These are phyloP conservation scores for Myochromella boudieri DNA, from an alignment of 768 basidiomycete genomes.

Conservation along the genomic window DNA sequence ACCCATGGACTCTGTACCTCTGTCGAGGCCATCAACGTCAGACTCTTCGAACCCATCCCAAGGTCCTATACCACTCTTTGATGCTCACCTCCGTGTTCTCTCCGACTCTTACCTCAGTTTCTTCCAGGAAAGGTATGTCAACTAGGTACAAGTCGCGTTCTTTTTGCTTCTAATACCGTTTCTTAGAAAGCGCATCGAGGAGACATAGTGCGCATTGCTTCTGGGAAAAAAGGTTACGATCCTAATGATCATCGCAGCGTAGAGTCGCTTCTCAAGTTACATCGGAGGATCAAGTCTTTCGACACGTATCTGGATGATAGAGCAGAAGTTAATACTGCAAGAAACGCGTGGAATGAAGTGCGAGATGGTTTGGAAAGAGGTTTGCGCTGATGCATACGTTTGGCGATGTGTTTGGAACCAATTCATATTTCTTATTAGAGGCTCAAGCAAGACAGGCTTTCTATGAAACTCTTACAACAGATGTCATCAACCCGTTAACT, in stretches of 20 bases:
- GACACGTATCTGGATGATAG: conserved; percentile 77
- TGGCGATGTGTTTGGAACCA: conserved; percentile 2
- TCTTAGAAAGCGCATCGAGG: conserved; percentile 78
- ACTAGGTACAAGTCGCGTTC: conserved; percentile 13
- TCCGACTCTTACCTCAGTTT: conserved; percentile 79
- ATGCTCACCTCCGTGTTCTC: conserved; percentile 65
- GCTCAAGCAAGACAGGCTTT: conserved; percentile 82
- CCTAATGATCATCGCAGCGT: conserved; percentile 44
- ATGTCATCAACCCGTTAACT: conserved; percentile 72
- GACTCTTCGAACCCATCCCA: conserved; percentile 31
- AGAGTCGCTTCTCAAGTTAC: conserved; percentile 70
- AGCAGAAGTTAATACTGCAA: conserved; percentile 57
- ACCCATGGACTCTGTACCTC: conserved; percentile 32
- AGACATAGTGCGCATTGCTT: conserved; percentile 63
- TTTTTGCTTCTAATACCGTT: conserved; percentile 20
- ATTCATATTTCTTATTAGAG: conserved; percentile 46
- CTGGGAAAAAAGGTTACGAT: neutral
- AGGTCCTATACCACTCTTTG: conserved; percentile 71
- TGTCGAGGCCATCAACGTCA: conserved; percentile 40
- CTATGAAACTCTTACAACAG: conserved; percentile 62
- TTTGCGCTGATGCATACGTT: too few species aligned
- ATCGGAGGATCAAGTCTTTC: conserved; percentile 66
- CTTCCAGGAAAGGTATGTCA: conserved; percentile 77
- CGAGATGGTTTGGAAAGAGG: conserved; percentile 85
- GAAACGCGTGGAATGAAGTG: conserved; percentile 81